phyloP scores from a whole-genome alignment of 2,329 filamentous ascomycete genomes.

The Plectosphaerella plurivora region DNA sequence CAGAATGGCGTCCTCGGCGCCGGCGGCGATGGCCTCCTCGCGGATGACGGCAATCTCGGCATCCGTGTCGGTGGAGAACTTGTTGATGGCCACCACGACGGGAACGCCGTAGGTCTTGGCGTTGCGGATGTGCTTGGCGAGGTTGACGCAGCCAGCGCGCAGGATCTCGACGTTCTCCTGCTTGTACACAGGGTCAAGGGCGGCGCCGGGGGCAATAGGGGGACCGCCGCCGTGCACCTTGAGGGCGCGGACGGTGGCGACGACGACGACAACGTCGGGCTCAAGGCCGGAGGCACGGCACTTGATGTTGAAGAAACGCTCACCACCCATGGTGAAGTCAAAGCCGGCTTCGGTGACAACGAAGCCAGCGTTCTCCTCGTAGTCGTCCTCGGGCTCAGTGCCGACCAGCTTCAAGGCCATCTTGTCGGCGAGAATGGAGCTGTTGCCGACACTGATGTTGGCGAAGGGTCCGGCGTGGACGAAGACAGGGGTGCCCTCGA shows the following conservation, averaged over 20 bases:
- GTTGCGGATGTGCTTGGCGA: constrained; percentile 92
- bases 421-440: constrained; percentile 91
- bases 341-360: constrained; percentile 97
- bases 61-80: constrained; percentile 88
- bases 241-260: constrained; percentile 89
- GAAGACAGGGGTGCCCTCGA: constrained; percentile 95
- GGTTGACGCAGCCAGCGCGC: constrained; percentile 84
- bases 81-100: constrained; percentile 96
- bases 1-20: constrained; percentile 88
- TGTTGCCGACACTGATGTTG: constrained; percentile 97
- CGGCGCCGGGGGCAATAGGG: constrained; percentile 81
- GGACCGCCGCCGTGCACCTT: constrained; percentile 97
- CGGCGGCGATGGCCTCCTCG: constrained; percentile 86
- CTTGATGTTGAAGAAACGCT: constrained; percentile 99
- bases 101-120: constrained; percentile 86
- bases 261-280: constrained; percentile 90
- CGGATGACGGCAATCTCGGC: constrained; percentile 86
- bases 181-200: constrained; percentile 83
- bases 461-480: constrained; percentile 97
- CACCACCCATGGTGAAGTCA: constrained; percentile 99
- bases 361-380: constrained; percentile 78
- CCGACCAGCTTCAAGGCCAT: constrained; percentile 93
- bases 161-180: constrained; percentile 92
- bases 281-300: constrained; percentile 90
- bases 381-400: constrained; percentile 75